phyloP scores from a whole-genome alignment of 306 rosid genomes.

The Glycine tomentella region DNA sequence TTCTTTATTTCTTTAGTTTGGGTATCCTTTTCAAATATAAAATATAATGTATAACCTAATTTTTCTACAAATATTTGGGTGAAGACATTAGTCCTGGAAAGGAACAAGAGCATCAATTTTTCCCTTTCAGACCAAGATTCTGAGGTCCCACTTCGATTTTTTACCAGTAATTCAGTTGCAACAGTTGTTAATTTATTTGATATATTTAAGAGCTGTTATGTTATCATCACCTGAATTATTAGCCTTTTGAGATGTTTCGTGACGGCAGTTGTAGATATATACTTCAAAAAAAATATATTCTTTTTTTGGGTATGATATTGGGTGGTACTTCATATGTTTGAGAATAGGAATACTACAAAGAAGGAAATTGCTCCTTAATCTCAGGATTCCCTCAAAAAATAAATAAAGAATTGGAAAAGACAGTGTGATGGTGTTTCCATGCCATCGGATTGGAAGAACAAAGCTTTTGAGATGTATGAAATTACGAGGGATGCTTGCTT shows the following conservation, averaged over 20 bases:
- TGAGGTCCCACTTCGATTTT: neutral
- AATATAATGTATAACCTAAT: neutral
- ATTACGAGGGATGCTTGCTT: conserved; percentile 47
- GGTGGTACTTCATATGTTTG: conserved; percentile 41
- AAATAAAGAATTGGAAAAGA: conserved; percentile 26
- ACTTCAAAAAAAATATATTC: neutral
- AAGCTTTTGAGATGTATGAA: conserved; percentile 6
- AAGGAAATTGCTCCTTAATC: conserved; percentile 31
- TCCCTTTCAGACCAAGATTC: neutral
- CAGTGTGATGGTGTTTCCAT: conserved; percentile 22
- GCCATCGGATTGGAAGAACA: conserved; percentile 15
- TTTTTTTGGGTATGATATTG: neutral
- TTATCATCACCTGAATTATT: conserved; percentile 14
- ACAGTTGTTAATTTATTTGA: conserved; percentile 38
- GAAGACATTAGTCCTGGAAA: neutral
- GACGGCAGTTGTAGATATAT: neutral
- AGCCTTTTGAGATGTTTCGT: neutral
- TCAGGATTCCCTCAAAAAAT: neutral
- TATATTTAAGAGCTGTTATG: neutral
- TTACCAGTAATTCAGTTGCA: neutral
- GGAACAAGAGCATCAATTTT: neutral
- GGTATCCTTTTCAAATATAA: conserved; percentile 1
- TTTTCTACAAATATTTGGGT: neutral
- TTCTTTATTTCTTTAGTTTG: neutral
- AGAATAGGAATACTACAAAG: conserved; percentile 36